Percentiles rank a stretch among this genome's conserved stretches.
phyloP scores from a whole-genome alignment of 441 rosid genomes.

The Populus hybrid region DNA sequence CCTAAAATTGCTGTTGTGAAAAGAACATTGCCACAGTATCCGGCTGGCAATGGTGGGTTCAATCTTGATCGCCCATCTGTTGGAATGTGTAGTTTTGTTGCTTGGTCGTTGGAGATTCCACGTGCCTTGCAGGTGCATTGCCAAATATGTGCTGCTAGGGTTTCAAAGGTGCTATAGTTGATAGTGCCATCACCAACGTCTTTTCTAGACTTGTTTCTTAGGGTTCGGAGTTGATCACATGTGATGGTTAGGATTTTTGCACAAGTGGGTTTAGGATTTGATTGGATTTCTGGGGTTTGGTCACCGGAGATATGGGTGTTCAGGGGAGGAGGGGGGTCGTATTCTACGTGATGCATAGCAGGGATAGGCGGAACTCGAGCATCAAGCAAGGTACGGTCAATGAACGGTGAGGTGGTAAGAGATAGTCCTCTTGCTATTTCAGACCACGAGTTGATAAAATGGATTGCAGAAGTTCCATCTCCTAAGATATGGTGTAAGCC shows the following conservation, averaged over 20 bases:
- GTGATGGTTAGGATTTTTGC: constrained; percentile 7
- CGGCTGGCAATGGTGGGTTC: constrained; percentile 13
- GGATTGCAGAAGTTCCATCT: constrained; percentile 1
- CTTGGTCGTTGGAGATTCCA: background rate
- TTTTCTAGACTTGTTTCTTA: constrained; percentile 1
- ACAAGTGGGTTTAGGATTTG: background rate
- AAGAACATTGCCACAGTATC: constrained; percentile 12
- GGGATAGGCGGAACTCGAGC: constrained; percentile 12
- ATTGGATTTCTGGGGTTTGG: background rate
- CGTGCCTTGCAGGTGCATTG: constrained; percentile 14
- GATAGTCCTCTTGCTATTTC: constrained; percentile 11
- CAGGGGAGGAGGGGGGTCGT: background rate
- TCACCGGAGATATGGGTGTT: background rate
- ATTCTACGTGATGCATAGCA: constrained; percentile 8
- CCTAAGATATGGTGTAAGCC: constrained; percentile 6
- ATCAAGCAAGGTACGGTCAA: background rate
- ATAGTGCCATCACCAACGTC: background rate
- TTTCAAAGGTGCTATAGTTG: constrained; percentile 6
- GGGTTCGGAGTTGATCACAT: background rate
- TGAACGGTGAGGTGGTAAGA: background rate
- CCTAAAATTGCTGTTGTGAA: background rate
- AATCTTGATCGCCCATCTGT: constrained; percentile 13
- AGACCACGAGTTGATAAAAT: constrained; percentile 18
- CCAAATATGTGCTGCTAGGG: constrained; percentile 16
- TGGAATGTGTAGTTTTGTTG: background rate